A percentile compares a stretch with the other conserved stretches of the same genome.
Evolutionary conservation across 1,284 basidiomycete genomes (phyloP).

Genomic region (Trametes versicolor): DNA sequence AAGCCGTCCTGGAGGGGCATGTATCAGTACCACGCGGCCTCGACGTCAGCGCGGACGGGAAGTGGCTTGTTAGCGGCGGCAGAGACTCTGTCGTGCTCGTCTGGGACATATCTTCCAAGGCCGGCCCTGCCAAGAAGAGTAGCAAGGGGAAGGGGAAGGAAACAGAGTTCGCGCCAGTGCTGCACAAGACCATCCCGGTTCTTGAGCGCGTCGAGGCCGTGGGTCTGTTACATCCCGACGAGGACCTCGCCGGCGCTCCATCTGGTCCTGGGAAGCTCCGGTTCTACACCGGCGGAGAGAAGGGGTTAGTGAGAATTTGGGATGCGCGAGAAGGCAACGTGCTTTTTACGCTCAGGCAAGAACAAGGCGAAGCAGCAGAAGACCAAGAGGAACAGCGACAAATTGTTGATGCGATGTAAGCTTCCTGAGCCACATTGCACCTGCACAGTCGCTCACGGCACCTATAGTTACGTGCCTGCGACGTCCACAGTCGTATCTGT

Average conservation of each 20-base stretch:
- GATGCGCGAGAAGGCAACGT: conserved; percentile 75
- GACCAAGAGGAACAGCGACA: conserved; percentile 84
- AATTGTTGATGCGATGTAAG: conserved; percentile 77
- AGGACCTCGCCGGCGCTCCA: conserved; percentile 55
- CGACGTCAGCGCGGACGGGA: conserved; percentile 85
- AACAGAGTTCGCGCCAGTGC: conserved; percentile 56
- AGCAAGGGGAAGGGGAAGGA: conserved; percentile 65
- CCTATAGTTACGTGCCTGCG: conserved; percentile 70
- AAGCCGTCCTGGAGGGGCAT: conserved; percentile 88
- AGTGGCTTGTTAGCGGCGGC: conserved; percentile 89
- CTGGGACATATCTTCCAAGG: conserved; percentile 77
- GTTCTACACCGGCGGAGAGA: conserved; percentile 92
- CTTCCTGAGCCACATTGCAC: conserved; percentile 34
- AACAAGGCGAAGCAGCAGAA: conserved; percentile 53
- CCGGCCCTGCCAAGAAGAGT: conserved; percentile 39
- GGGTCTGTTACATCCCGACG: conserved; percentile 70
- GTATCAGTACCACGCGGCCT: conserved; percentile 91
- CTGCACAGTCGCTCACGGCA: conserved; percentile 36
- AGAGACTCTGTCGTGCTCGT: conserved; percentile 91
- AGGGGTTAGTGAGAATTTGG: conserved; percentile 87
- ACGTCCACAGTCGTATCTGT: conserved; percentile 83
- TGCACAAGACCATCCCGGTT: conserved; percentile 88
- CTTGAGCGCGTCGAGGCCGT: conserved; percentile 90
- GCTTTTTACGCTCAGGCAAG: conserved; percentile 69
- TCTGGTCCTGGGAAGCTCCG: conserved; percentile 56